Conservation (phyloP, 495 filamentous ascomycete species). For the Annulohypoxylon bovei region DNA sequence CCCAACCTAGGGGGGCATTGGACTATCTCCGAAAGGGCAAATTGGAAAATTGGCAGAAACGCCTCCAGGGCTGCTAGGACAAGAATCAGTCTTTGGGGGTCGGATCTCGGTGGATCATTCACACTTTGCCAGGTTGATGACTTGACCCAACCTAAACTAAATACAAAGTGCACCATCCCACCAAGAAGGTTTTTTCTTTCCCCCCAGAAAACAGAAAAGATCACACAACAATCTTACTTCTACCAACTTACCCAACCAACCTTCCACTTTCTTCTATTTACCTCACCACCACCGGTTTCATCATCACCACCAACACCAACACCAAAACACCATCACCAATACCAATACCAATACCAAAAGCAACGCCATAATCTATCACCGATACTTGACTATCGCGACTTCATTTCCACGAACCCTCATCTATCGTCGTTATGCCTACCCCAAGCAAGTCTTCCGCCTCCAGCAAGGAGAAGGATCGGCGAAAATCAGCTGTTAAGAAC, state of each 20-base stretch:
- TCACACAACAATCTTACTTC: conserved; percentile 20
- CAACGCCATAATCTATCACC: conserved; percentile 3
- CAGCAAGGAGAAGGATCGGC: conserved; percentile 62
- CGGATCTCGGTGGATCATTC: conserved; percentile 42
- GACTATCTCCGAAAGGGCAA: conserved; percentile 4
- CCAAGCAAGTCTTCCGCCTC: conserved; percentile 51
- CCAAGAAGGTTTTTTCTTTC: conserved; percentile 25
- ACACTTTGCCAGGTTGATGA: conserved; percentile 43
- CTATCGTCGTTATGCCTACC: conserved; percentile 49
- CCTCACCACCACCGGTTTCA: conserved; percentile 13
- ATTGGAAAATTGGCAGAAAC: conserved; percentile 16
- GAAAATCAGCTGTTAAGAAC: conserved; percentile 51
- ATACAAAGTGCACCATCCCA: conserved; percentile 42
- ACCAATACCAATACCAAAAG: not conserved
- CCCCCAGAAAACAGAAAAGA: conserved; percentile 10
- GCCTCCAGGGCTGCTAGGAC: conserved; percentile 12
- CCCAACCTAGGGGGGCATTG: not conserved
- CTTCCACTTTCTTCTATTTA: conserved; percentile 27
- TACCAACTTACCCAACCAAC: conserved; percentile 6
- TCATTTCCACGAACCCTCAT: conserved; percentile 26
- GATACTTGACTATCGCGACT: conserved; percentile 12
- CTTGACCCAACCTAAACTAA: conserved; percentile 39
- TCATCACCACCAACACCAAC: not conserved
- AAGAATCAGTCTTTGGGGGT: conserved; percentile 21
- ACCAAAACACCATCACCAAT: not conserved